phyloP scores from a whole-genome alignment of 106 monocot species.

The Dendrobium catenatum region DNA sequence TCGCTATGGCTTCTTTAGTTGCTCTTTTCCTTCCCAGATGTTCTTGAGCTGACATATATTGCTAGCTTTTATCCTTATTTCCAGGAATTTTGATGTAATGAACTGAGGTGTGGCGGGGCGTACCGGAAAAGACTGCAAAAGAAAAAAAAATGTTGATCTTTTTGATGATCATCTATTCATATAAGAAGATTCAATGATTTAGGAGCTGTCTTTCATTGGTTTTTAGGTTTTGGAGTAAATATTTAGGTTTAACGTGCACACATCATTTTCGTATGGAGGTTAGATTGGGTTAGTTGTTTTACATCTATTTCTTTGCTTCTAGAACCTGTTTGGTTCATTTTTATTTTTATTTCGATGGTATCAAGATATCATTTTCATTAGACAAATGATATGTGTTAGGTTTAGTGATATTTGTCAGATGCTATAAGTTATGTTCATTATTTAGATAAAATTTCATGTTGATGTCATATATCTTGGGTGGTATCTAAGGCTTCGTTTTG shows the following conservation, averaged over 20 bases:
- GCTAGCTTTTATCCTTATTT: no score
- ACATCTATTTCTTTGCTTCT: background rate
- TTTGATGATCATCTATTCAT: background rate
- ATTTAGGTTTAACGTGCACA: background rate
- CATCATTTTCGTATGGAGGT: background rate
- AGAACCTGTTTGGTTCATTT: background rate
- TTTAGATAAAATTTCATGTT: background rate
- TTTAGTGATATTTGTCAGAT: background rate
- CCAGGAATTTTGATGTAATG: no score
- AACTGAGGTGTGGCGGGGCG: no score
- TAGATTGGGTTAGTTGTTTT: background rate
- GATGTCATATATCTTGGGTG: background rate
- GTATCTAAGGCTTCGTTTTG: no score
- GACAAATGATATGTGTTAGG: background rate
- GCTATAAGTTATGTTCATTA: background rate
- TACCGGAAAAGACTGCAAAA: background rate
- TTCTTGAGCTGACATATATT: no score
- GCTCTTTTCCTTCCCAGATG: background rate
- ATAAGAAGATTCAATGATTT: background rate
- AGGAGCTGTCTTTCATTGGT: background rate
- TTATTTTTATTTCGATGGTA: background rate
- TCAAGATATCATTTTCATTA: background rate
- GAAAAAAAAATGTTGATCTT: background rate
- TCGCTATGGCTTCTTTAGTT: background rate
- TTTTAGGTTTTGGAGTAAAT: background rate